Evolutionary conservation across 2,329 filamentous ascomycete species (phyloP).

Genomic region (Colletotrichum shisoi): DNA sequence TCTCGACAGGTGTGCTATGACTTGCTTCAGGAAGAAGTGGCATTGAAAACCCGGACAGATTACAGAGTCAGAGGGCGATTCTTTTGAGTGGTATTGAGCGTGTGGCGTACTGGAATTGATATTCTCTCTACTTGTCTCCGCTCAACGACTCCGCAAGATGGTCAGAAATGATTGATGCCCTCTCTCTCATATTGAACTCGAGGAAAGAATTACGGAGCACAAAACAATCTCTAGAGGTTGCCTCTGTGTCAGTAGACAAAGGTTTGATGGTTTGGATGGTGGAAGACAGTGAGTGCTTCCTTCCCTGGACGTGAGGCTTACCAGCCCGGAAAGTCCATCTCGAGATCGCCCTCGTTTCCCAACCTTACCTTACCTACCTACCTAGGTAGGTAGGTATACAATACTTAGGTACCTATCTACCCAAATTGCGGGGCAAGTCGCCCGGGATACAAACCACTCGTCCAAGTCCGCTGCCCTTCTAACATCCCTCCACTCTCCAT

Average conservation of each 20-base stretch:
- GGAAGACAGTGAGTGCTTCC: neutral
- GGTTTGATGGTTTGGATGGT: too few relatives aligned
- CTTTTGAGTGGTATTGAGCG: neutral
- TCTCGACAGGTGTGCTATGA: neutral
- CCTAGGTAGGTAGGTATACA: too few relatives aligned
- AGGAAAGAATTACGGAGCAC: neutral
- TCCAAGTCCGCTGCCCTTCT: neutral
- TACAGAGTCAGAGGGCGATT: neutral
- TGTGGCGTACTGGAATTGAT: conserved; percentile 17
- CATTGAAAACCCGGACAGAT: neutral
- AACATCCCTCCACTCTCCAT: conserved; percentile 3
- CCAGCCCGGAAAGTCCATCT: too few relatives aligned
- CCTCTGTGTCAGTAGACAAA: neutral
- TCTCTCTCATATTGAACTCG: neutral
- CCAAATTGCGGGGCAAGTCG: too few relatives aligned
- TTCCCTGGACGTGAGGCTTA: too few relatives aligned
- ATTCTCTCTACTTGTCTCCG: neutral
- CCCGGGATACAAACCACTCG: neutral
- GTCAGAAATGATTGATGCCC: neutral
- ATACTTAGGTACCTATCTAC: too few relatives aligned
- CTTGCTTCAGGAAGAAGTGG: neutral
- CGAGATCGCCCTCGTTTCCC: too few relatives aligned
- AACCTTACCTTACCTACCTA: neutral
- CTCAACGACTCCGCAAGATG: neutral
- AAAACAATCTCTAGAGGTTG: neutral